Conservation (phyloP, 1,139 yeast genomes). For the Petasospora rhodanensis region DNA sequence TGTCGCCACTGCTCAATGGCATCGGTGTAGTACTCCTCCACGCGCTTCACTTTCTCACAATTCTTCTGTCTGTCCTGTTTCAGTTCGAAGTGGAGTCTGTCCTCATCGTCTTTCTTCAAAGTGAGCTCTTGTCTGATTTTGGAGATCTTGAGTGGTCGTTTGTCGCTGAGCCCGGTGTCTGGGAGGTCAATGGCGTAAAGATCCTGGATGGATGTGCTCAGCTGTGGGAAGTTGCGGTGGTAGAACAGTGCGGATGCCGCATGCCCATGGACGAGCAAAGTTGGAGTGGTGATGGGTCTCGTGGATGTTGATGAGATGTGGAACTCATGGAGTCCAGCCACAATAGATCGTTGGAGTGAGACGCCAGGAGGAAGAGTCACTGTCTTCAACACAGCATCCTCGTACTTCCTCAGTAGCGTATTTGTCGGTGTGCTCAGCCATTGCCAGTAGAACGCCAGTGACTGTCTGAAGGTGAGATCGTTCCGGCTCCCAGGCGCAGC, state of each 20-base stretch:
- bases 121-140: conserved; percentile 5
- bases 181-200: conserved; percentile 78
- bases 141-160: conserved; percentile 6
- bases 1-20: conserved; percentile 82
- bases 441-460: conserved; percentile 7
- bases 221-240: conserved; percentile 64
- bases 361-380: conserved; percentile 11
- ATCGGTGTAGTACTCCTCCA: conserved; percentile 75
- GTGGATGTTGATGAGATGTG: conserved; percentile 5
- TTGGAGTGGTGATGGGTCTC: conserved; percentile 22
- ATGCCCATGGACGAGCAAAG: conserved; percentile 82
- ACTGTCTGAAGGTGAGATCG: conserved; percentile 10
- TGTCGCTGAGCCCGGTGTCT: conserved; percentile 70
- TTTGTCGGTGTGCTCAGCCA: conserved; percentile 10
- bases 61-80: conserved; percentile 24
- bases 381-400: conserved; percentile 14
- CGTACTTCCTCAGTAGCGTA: conserved; percentile 15
- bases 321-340: conserved; percentile 21
- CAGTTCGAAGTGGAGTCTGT: conserved; percentile 1
- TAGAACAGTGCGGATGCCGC: conserved; percentile 88
- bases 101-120: conserved; percentile 13
- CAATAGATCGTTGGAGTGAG: conserved; percentile 3
- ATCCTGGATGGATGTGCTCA: conserved; percentile 40
- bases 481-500: conserved; percentile 11
- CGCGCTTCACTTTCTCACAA: conserved; percentile 40